Base-by-base conservation (phyloP, 805 yeast species). In the Wickerhamiella cacticola region DNA sequence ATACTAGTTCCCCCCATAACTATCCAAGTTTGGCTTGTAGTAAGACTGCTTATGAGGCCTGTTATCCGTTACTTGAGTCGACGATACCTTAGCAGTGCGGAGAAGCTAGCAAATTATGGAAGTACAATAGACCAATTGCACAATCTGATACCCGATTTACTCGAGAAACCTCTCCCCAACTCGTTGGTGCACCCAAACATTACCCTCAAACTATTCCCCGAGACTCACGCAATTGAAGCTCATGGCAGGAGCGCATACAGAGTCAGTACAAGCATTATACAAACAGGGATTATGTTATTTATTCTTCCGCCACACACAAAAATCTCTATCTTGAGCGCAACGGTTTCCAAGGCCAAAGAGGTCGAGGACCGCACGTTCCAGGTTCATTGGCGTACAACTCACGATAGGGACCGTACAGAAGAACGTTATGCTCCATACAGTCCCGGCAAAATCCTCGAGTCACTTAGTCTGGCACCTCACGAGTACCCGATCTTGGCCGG, bases 401-500 rank as follows among this genome's bases (percentile, higher is more conserved):
- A 39, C 12, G 42, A 39, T 13, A 6, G 25, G 16, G 42, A 15
- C 10, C 19, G 28, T 22, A 13, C 26, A 8, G 29, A 31, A 6
- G 15, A 23, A 21, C 29, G 21, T 15, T 19, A 24, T 8, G 41
- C 41, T 15, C 45, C 38, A 22, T n/a, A 35, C 9, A 38, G 43
- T 15, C 46, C 51, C 13, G 59, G 59, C 36, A 33, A 52, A 22
- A 48, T 61, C 8, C 57, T 58, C 35, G 49, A 55, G 10, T 50
- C 53, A 34, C 51, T 62, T 33, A 59, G 58, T 12, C 50, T 62
- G 31, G 50, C 56, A n/a, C 64, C 65, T 1, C 58, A 58, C 34
- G 67, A 62, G 53, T 60, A 56, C 51, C 66, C 66, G 3, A 60
- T 62, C 16, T 51, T 63, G 22, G 61, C 63, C 12, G 67, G 67